Base-by-base conservation (phyloP, 1,139 yeast species). In the Yamadazyma jaroonii region DNA sequence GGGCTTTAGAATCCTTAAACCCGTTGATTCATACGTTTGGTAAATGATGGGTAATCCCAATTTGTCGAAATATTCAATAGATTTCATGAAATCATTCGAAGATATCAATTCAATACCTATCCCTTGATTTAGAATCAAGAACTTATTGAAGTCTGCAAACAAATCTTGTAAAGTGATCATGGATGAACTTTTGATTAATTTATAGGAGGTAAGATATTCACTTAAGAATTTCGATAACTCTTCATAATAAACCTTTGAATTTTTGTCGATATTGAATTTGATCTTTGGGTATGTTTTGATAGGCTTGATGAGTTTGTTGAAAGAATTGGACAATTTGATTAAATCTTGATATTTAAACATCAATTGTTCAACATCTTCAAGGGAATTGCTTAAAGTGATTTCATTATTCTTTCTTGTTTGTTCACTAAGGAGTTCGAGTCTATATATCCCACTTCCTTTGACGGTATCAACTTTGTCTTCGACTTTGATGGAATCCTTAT, bases 261-360 rank as follows among this genome's bases (percentile, higher is more conserved):
- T 40, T 37, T 55, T 58, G 22, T 49, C 57, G 26, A 66, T 61
- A 20, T 52, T 57, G n/a, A 67, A 50, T 5, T 62, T 64, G 1
- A 46, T 14, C 36, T 44, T 36, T 25, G 35, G 26, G 36, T 36
- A 28, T 24, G 32, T 33, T 37, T 28, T 32, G 12, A 30, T 25
- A 21, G 39, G 30, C 38, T 57, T 60, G 6, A 63, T 45, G 9
- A 65, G 44, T 10, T 61, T 45, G 48, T 74, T 67, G 57, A 78
- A 72, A 31, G 77, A 61, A 35, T 71, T 66, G 20, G 83, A 58
- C 24, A 89, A 59, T 32, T 70, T 66, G 31, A 83, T 77, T 35
- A 90, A 73, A 40, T 89, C 95, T 49, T 79, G 79, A 1, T 90
- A 95, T 45, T 85, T 77, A 20, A 79, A 72, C 83, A 88, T 82